Evolutionary conservation across 345 rosid species (phyloP), one percentile per base, ranked within the genome.

Genomic region (Camelina laxa): DNA sequence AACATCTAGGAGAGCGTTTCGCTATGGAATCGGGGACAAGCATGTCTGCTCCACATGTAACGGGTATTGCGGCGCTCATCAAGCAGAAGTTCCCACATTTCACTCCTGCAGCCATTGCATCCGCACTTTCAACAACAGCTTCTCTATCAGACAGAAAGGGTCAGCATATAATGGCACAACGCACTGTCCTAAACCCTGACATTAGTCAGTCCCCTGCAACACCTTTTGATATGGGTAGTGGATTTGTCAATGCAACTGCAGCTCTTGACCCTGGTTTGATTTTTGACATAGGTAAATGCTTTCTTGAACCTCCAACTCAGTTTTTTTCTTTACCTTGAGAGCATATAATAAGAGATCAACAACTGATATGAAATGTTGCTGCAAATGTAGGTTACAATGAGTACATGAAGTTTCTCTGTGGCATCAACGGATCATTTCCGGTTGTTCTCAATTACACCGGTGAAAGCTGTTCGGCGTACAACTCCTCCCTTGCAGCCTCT

Each of bases 21-120:
- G 99, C 99, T 0, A 89, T 92, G 90, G 87, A 86, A 86, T 90
- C 99, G 0, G 98, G 98, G 47, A 95, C 99, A 22, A 95, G 99
- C 85, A 95, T 95, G 99, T 90, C 99, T 45, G 99, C 99, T 82
- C 99, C 99, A 76, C 99, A 92, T 77, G 71, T 95, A 60, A 85
- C 99, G 1, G 99, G 99, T 16, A 83, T 95, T 48, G 96, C 97
- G 5, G 98, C 98, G 6, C 80, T 95, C 65, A 79, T 95, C 71
- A 92, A 85, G 83, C 98, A 90, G 66, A 95, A 88, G 86, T 90
- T 87, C 51, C 96, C 96, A 24, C 51, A 69, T 65, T 89, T 89
- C 76, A 88, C 91, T 67, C 96, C 99, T 68, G 77, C 99, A 30
- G 99, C 98, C 69, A 78, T 87, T 24, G 97, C 82, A 60, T 95